These are phyloP conservation scores for Gamsiella multidivaricata DNA, from an alignment of 192 early-diverging fungal species.

Conservation along the genomic window DNA sequence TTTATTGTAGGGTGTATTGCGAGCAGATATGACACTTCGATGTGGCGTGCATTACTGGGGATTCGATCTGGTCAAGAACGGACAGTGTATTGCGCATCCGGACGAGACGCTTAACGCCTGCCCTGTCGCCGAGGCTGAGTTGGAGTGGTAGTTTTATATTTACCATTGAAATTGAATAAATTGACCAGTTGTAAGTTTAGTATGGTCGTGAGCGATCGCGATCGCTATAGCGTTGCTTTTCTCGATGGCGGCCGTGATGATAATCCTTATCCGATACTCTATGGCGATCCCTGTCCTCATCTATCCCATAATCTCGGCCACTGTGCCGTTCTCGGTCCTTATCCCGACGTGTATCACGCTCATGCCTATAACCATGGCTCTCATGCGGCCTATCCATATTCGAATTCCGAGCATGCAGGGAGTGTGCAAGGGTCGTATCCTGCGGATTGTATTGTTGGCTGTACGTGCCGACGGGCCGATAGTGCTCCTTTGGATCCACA, in stretches of 20 bases:
- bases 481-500: conserved; percentile 4
- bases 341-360: not conserved
- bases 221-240: too few relatives aligned
- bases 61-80: conserved; percentile 45
- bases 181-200: not conserved
- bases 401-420: not conserved
- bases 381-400: not conserved
- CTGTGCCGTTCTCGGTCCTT: not conserved
- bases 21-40: conserved; percentile 34
- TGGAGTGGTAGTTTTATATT: conserved; percentile 33
- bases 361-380: not conserved
- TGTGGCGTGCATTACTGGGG: conserved; percentile 54
- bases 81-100: conserved; percentile 50
- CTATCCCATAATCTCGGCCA: not conserved
- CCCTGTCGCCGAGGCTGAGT: conserved; percentile 19
- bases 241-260: too few relatives aligned
- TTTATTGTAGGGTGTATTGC: conserved; percentile 28
- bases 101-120: conserved; percentile 52
- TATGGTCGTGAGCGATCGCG: not conserved
- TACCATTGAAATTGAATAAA: not conserved
- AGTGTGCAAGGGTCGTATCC: conserved; percentile 49
- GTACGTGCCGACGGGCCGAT: conserved; percentile 42
- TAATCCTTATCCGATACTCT: too few relatives aligned
- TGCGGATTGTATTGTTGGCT: conserved; percentile 66
- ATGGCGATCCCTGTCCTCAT: not conserved